phyloP scores from a whole-genome alignment of 371 early-diverging fungal species.

The Mucor indicus region DNA sequence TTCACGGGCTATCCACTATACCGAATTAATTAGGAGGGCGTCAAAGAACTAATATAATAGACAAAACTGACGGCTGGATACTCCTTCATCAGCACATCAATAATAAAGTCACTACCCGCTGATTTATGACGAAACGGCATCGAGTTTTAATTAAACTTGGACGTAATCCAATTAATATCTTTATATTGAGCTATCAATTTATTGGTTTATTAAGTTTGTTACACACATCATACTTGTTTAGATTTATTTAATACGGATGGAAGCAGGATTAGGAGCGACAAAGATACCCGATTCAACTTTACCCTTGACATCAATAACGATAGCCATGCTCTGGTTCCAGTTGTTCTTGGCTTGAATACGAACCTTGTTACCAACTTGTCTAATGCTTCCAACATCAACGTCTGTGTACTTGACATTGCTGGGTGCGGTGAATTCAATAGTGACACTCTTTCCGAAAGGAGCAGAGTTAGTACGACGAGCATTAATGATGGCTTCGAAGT shows the following conservation, averaged over 20 bases:
- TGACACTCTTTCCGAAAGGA: conserved; percentile 23
- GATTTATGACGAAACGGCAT: background rate
- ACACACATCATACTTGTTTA: too few species aligned
- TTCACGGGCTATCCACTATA: too few species aligned
- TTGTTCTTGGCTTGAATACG: conserved; percentile 23
- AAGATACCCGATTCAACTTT: conserved; percentile 26
- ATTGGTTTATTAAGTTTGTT: too few species aligned
- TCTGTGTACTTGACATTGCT: conserved; percentile 18
- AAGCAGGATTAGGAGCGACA: conserved; percentile 24
- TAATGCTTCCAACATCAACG: conserved; percentile 18
- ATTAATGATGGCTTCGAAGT: conserved; percentile 28
- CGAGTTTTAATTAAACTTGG: too few species aligned
- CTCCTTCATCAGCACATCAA: too few species aligned
- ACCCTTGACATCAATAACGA: conserved; percentile 26
- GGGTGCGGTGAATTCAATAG: conserved; percentile 28
- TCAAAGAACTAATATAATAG: too few species aligned
- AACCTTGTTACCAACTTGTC: conserved; percentile 29
- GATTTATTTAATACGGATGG: conserved; percentile 15
- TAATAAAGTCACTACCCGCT: too few species aligned
- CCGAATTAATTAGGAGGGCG: too few species aligned
- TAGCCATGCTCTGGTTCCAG: conserved; percentile 25
- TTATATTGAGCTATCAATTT: background rate
- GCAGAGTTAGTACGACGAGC: conserved; percentile 25
- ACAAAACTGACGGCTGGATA: too few species aligned
- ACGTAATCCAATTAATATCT: too few species aligned